phyloP scores from a whole-genome alignment of 352 stramenopile species.

The Salisapilia sapeloensis region DNA sequence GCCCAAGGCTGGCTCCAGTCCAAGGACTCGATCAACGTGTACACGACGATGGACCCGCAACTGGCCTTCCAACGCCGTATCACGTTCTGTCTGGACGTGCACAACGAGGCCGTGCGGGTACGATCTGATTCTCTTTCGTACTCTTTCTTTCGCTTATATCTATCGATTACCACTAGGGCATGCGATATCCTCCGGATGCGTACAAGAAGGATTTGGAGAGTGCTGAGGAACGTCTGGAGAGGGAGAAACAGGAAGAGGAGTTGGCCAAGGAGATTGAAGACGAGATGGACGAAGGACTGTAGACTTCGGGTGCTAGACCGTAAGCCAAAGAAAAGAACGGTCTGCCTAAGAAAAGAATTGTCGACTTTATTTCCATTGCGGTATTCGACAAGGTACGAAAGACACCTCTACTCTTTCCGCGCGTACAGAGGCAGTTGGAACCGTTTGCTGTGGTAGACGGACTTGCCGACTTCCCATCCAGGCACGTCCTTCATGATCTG shows the following conservation, averaged over 20 bases:
- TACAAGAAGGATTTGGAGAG: conserved; percentile 96
- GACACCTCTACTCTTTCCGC: conserved; percentile 37
- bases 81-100: conserved; percentile 96
- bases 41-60: conserved; percentile 89
- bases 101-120: conserved; percentile 96
- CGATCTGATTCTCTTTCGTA: neutral
- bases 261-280: conserved; percentile 95
- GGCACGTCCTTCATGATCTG: conserved; percentile 93
- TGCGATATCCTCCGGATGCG: conserved; percentile 94
- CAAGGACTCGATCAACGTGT: conserved; percentile 76
- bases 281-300: conserved; percentile 89
- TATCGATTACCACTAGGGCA: conserved; percentile 20
- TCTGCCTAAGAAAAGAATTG: no score
- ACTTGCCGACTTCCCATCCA: conserved; percentile 82
- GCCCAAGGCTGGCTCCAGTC: conserved; percentile 87
- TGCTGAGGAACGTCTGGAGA: conserved; percentile 79
- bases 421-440: conserved; percentile 67
- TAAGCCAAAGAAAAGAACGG: no score
- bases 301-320: conserved; percentile 5
- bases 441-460: conserved; percentile 77
- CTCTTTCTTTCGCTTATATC: neutral
- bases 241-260: conserved; percentile 88
- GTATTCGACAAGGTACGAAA: no score
- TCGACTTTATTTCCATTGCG: no score
- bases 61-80: conserved; percentile 94